phyloP scores from a whole-genome alignment of 1,139 yeast species.

The Ogataea hybrid region DNA sequence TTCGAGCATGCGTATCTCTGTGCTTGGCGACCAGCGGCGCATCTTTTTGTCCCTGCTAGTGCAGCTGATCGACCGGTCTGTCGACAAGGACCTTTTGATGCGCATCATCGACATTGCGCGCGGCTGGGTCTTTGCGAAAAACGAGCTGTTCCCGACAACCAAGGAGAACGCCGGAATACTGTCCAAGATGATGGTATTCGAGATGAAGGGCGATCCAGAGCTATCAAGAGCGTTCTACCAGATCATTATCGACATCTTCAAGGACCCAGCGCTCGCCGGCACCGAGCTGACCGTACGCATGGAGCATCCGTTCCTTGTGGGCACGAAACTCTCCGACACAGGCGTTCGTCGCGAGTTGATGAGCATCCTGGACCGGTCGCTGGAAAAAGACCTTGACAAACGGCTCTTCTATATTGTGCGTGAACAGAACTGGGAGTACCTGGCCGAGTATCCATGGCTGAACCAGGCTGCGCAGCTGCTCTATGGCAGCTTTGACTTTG shows the following conservation, averaged over 20 bases:
- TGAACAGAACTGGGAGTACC: conserved; percentile 95
- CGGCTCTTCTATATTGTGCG: conserved; percentile 80
- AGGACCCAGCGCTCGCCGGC: conserved; percentile 72
- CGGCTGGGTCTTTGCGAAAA: conserved; percentile 87
- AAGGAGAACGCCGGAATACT: conserved; percentile 96
- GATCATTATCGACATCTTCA: conserved; percentile 85
- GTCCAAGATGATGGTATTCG: conserved; percentile 92
- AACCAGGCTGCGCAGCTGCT: conserved; percentile 89
- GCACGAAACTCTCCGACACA: conserved; percentile 81
- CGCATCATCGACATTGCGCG: conserved; percentile 79
- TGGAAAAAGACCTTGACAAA: conserved; percentile 77
- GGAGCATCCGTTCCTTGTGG: conserved; percentile 96
- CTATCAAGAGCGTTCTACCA: conserved; percentile 81
- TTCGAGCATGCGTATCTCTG: conserved; percentile 76
- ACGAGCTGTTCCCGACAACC: conserved; percentile 83
- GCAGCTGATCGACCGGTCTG: conserved; percentile 84
- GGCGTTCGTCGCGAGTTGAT: conserved; percentile 74
- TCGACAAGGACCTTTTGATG: conserved; percentile 70
- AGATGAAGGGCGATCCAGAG: conserved; percentile 78
- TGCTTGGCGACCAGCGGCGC: conserved; percentile 89
- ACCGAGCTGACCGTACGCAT: conserved; percentile 91
- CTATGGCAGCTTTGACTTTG: conserved; percentile 70
- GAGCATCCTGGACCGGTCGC: conserved; percentile 74
- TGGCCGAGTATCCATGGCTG: conserved; percentile 93
- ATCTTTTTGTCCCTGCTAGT: conserved; percentile 83